Conservation (phyloP, 2,329 filamentous ascomycete species). For the Emydomyces testavorans region DNA sequence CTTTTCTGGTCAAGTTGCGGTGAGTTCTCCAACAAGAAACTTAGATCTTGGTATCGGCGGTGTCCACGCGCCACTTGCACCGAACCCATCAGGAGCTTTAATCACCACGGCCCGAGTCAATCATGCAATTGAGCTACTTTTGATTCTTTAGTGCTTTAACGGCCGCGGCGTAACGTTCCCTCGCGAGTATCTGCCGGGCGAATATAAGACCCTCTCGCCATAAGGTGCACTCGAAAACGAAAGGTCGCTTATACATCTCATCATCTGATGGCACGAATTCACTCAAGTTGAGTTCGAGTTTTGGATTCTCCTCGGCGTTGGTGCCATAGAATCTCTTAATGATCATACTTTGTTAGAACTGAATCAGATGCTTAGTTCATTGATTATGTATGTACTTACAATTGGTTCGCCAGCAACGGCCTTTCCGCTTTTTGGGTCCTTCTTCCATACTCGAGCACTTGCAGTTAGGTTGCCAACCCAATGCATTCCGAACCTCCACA, state of each 20-base stretch:
- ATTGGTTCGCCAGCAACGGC: not conserved
- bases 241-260: not conserved
- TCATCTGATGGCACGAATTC: not conserved
- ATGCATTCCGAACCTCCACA: not conserved
- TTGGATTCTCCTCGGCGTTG: not conserved
- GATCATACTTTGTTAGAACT: not conserved
- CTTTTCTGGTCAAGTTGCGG: too few relatives aligned
- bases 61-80: too few relatives aligned
- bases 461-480: not conserved
- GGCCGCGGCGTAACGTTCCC: not conserved
- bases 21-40: too few relatives aligned
- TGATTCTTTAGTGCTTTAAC: not conserved
- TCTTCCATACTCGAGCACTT: not conserved
- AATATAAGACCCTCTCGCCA: not conserved
- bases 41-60: too few relatives aligned
- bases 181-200: not conserved
- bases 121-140: too few relatives aligned
- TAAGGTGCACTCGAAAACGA: not conserved
- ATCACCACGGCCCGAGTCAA: too few relatives aligned
- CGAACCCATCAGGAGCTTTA: too few relatives aligned
- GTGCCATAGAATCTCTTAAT: not conserved
- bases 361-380: not conserved
- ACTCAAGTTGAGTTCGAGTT: not conserved
- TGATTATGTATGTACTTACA: not conserved
- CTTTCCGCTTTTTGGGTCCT: not conserved